Evolutionary conservation across 1,284 basidiomycete genomes (phyloP), one percentile per base, ranked within the genome.

Genomic region (Austropuccinia psidii): DNA sequence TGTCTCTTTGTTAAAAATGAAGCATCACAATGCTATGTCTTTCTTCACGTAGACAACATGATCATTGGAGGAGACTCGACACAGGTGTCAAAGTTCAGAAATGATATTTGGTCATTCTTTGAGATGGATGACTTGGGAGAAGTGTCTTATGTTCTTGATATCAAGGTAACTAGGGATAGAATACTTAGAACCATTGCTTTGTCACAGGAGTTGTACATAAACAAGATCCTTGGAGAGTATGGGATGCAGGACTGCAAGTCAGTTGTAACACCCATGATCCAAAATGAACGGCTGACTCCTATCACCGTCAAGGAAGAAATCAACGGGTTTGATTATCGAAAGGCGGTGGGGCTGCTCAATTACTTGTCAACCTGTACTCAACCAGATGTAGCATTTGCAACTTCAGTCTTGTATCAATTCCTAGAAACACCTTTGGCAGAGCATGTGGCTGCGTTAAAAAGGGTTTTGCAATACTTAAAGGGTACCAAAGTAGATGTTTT

Each of bases 31-130:
- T 60, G 57, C 31, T 60, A 19, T 33, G 67, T 70, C 6, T 47
- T 47, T 60, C 41, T 70, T 7, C 67, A 70, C 17, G 52, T 70
- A 0, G 52, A 70, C n/a, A 55, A 70, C 24, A 9, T 57, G 17
- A 37, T 60, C 9, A 70, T 70, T 4, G 27, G 31, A 4, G 67
- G 67, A 15, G 9, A 29, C 6, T 11, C 35, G n/a, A 5, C 29
- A 29, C 52, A 1, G 43, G 49, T 6, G 37, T 70, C 11, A 5
- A 37, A 37, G 41, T 33, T 70, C 39, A 70, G 60, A 17, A 21
- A 55, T 4, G n/a, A 15, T 4, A 67, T 67, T n/a, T 52, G 3
- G 1, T 11, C 2, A 2, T 17, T 21, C 11, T 67, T 67, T 29
- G 49, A 55, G 35, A 67, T 67, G 65, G 65, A 67, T 9, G 47